Evolutionary conservation across 345 rosid species (phyloP).

Genomic region (Syzygium grande): DNA sequence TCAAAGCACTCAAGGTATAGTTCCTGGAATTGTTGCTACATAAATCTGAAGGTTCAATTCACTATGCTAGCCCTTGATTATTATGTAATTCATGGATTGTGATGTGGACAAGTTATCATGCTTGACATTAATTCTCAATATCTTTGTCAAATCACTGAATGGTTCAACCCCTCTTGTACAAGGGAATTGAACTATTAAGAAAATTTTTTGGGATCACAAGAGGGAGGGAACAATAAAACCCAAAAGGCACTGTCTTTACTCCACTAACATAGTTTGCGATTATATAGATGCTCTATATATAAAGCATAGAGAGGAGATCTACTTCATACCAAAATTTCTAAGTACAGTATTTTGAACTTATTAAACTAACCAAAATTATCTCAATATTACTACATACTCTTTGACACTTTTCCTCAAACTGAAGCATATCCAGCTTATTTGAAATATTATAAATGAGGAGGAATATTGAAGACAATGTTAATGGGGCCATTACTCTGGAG

Average conservation of each 20-base stretch:
- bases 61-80: background rate
- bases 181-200: background rate
- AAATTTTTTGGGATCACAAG: background rate
- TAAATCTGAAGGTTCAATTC: background rate
- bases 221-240: background rate
- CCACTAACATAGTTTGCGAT: background rate
- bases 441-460: background rate
- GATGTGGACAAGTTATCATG: background rate
- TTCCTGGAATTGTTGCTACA: background rate
- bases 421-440: background rate
- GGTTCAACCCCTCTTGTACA: background rate
- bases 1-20: constrained; percentile 48
- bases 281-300: background rate
- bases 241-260: background rate
- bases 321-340: background rate
- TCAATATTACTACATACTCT: background rate
- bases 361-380: background rate
- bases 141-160: background rate
- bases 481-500: background rate
- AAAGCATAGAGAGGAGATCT: background rate
- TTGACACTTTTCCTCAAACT: background rate
- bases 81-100: background rate
- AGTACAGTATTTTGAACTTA: background rate
- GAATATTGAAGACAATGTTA: background rate
- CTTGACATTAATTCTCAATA: background rate